Evolutionary conservation across 2,329 filamentous ascomycete genomes (phyloP).

Genomic region (Lachnellula occidentalis): DNA sequence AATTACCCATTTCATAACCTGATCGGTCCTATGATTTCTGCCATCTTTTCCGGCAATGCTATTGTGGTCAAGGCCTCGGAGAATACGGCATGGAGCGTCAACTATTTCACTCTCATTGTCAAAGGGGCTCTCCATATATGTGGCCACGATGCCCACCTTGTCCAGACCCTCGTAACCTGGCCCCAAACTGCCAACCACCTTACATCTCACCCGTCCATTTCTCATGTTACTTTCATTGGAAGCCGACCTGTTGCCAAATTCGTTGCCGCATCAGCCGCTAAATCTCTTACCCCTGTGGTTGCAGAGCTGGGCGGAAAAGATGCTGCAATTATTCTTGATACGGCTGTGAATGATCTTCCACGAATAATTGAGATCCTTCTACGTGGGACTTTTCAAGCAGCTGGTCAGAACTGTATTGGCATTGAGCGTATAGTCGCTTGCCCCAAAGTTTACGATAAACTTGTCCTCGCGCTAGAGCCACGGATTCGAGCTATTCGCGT

Average conservation of each 20-base stretch:
- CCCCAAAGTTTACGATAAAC: constrained; percentile 66
- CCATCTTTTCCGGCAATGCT: constrained; percentile 85
- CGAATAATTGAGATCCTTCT: constrained; percentile 79
- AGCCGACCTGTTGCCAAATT: constrained; percentile 80
- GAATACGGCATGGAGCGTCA: constrained; percentile 87
- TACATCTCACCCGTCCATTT: constrained; percentile 77
- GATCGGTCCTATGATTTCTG: constrained; percentile 82
- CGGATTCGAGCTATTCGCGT: constrained; percentile 70
- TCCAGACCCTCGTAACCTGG: constrained; percentile 86
- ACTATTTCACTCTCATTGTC: constrained; percentile 75
- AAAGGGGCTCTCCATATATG: constrained; percentile 75
- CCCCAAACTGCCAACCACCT: constrained; percentile 74
- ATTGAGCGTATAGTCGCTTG: constrained; percentile 88
- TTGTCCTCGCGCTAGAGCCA: constrained; percentile 66
- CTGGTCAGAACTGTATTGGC: constrained; percentile 96
- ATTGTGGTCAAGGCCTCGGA: constrained; percentile 93
- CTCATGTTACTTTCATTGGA: constrained; percentile 94
- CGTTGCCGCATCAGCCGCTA: constrained; percentile 81
- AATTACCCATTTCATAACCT: constrained; percentile 98
- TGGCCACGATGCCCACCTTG: constrained; percentile 73
- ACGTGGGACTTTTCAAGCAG: constrained; percentile 88
- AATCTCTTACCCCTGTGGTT: constrained; percentile 77
- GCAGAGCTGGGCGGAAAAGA: constrained; percentile 96
- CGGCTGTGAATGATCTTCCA: constrained; percentile 55
- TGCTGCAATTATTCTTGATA: constrained; percentile 82